Base-by-base conservation (phyloP, 1,284 basidiomycete species). In the Pyrrhoderma lamaoense region DNA sequence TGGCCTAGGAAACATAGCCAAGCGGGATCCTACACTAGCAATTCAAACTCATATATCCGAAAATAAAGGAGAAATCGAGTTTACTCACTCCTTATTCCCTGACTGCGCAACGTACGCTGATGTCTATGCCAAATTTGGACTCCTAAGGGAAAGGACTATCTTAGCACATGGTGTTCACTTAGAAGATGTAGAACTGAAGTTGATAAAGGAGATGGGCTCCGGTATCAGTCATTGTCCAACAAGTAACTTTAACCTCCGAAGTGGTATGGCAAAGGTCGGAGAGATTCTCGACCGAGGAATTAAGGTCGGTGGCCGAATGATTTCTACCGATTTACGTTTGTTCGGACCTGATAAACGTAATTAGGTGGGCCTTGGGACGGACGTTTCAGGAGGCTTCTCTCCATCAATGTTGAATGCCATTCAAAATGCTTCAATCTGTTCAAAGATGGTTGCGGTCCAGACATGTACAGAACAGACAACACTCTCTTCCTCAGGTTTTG, bases 11-110 rank as follows among this genome's bases (percentile, higher is more conserved):
- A 61, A 74, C 2, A 69, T 93, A 38, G 80, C 79, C 0, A 60
- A 65, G 38, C 60, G 66, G 1, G 73, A 85, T 59, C 74, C 79
- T 11, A 62, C 70, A 0, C 71, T 98, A 35, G 77, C 79, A 39
- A 86, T 97, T 47, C 94, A 99, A 68, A 98, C 95, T 0, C 95
- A 98, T 66, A 81, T 98, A 34, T 83, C 85, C 21, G 95, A 99
- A 70, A 96, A 93, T 64, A 68, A 64, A 3, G 66, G 74, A 19
- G 95, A 99, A 67, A 77, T 96, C 54, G 72, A 67, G 23, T 78
- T 77, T 58, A 85, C 86, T 2, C 72, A 76, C 54, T 56, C 73
- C 47, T 71, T 89, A 37, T 96, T 93, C 67, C 78, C 82, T 0
- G 68, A 71, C 14, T 65, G 70, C 54, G 54, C 62, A 4, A 75